These are phyloP conservation scores for Hyphodiscus sp. DNA, from an alignment of 2,329 filamentous ascomycete species.

Conservation along the genomic window DNA sequence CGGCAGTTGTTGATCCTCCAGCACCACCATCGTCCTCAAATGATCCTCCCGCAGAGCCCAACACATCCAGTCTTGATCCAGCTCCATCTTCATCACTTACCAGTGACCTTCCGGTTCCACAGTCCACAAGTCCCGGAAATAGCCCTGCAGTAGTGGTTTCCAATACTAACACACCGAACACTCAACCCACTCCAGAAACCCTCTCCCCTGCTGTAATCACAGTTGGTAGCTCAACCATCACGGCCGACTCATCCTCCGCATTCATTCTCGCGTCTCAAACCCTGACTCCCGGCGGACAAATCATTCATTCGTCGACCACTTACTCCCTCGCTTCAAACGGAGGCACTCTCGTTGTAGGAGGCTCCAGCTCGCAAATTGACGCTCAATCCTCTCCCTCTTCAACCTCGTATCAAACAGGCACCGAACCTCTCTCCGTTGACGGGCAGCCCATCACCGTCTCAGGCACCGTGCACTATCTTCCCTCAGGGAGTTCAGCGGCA, in stretches of 20 bases:
- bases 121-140: neutral
- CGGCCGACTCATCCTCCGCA: constrained; percentile 13
- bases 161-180: neutral
- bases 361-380: neutral
- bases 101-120: neutral
- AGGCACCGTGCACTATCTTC: neutral
- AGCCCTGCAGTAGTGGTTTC: too few relatives aligned
- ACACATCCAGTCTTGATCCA: neutral
- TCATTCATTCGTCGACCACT: neutral
- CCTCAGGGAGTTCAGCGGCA: neutral
- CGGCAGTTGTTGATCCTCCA: too few relatives aligned
- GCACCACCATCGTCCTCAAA: neutral
- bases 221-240: constrained; percentile 21
- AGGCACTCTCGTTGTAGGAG: neutral
- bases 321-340: neutral
- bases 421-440: too few relatives aligned
- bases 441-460: too few relatives aligned
- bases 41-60: neutral
- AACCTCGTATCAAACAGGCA: too few relatives aligned
- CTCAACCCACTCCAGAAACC: neutral
- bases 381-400: neutral
- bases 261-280: constrained; percentile 3
- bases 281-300: constrained; percentile 1
- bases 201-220: neutral
- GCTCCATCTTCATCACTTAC: neutral